Conservation (phyloP, 805 yeast species). For the Ogataea ramenticola region DNA sequence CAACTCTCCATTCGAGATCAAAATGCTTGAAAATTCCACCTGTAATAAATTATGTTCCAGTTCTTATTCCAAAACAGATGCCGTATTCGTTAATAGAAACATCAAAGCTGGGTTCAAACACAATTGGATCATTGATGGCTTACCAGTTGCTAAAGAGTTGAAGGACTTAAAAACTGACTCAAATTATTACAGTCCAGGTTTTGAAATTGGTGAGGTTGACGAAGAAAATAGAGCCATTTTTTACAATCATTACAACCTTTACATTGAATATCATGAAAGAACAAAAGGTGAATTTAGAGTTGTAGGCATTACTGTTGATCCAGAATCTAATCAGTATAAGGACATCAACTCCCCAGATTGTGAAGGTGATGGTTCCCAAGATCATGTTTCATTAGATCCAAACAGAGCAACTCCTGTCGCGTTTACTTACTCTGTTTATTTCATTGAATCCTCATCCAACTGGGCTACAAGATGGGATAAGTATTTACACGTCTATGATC, state of each 20-base stretch:
- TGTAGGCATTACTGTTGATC: constrained; percentile 81
- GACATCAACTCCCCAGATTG: constrained; percentile 12
- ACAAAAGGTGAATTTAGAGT: constrained; percentile 66
- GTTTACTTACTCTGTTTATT: constrained; percentile 79
- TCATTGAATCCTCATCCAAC: constrained; percentile 59
- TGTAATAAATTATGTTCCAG: constrained; percentile 65
- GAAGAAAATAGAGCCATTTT: constrained; percentile 48
- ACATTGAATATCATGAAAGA: constrained; percentile 77
- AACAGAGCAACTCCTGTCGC: constrained; percentile 50
- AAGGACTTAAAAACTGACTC: constrained; percentile 51
- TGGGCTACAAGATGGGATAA: constrained; percentile 99
- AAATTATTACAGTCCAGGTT: constrained; percentile 72
- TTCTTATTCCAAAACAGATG: constrained; percentile 56
- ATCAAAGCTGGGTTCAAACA: constrained; percentile 78
- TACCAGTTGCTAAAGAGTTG: constrained; percentile 75
- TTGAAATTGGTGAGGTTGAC: constrained; percentile 68
- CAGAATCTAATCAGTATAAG: constrained; percentile 40
- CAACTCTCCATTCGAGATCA: constrained; percentile 80
- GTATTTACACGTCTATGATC: constrained; percentile 84
- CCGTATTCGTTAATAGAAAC: constrained; percentile 68
- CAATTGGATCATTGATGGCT: constrained; percentile 92
- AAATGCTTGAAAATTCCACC: constrained; percentile 63
- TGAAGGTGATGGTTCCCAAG: constrained; percentile 4
- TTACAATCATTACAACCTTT: constrained; percentile 74
- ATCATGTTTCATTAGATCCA: constrained; percentile 42